Percentiles rank a stretch among this genome's conserved stretches.
phyloP scores from a whole-genome alignment of 768 basidiomycete genomes.

The Mycena olivaceomarginata region DNA sequence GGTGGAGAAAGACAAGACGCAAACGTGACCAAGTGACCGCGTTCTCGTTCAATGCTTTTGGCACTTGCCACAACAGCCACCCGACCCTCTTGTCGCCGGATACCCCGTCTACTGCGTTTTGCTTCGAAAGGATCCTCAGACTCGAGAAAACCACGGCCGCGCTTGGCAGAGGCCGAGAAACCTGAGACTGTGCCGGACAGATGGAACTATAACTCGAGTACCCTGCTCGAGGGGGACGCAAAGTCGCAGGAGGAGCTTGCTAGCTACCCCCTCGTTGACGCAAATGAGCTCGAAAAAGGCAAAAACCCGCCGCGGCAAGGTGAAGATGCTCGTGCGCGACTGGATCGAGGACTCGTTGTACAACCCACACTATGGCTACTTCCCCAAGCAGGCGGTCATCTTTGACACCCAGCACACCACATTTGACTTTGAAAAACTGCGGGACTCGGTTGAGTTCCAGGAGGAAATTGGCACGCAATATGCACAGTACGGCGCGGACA shows the following conservation, averaged over 20 bases:
- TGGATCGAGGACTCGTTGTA: constrained; percentile 98
- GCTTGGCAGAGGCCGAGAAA: constrained; percentile 43
- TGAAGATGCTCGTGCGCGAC: constrained; percentile 96
- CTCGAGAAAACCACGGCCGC: constrained; percentile 33
- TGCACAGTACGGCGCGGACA: constrained; percentile 78
- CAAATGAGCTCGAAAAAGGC: constrained; percentile 77
- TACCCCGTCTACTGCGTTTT: constrained; percentile 28
- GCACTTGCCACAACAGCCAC: constrained; percentile 36
- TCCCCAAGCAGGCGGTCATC: constrained; percentile 94
- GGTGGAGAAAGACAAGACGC: constrained; percentile 7
- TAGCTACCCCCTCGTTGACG: constrained; percentile 76
- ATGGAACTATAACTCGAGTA: constrained; percentile 86
- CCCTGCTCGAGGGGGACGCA: constrained; percentile 69
- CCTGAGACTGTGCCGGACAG: constrained; percentile 67
- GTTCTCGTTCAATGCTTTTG: constrained; percentile 36
- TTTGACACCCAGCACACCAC: constrained; percentile 77
- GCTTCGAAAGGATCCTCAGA: constrained; percentile 28
- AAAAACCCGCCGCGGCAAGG: constrained; percentile 82
- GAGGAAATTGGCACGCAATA: constrained; percentile 88
- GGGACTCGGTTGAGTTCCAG: constrained; percentile 86
- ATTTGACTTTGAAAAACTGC: constrained; percentile 83
- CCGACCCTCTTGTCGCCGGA: constrained; percentile 33
- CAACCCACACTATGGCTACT: constrained; percentile 98
- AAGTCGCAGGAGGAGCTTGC: constrained; percentile 63
- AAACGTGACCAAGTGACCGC: constrained; percentile 30